Evolutionary conservation across 176 grass and related monocot species (phyloP).

Genomic region (Raddia guianensis): DNA sequence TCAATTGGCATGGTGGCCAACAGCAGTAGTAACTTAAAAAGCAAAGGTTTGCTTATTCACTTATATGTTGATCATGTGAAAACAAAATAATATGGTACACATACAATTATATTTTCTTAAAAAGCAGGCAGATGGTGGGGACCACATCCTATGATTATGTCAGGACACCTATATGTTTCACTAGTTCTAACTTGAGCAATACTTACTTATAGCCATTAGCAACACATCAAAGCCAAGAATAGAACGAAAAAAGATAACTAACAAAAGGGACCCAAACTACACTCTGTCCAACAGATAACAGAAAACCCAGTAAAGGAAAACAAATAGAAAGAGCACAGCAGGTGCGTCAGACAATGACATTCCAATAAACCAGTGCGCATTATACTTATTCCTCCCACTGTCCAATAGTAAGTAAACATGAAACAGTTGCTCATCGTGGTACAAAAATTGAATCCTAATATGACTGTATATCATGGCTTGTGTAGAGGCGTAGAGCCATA

Average conservation of each 20-base stretch:
- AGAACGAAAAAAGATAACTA: background rate
- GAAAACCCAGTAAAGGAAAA: background rate
- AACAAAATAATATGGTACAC: background rate
- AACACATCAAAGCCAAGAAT: background rate
- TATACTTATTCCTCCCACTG: background rate
- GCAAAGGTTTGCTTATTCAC: slow-evolving; percentile 7
- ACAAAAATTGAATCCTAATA: slow-evolving; percentile 10
- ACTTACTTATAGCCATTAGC: background rate
- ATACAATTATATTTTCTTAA: background rate
- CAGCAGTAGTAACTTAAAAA: slow-evolving; percentile 36
- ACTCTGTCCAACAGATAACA: background rate
- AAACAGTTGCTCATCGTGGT: background rate
- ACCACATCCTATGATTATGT: slow-evolving; percentile 39
- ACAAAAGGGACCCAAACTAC: background rate
- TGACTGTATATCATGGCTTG: background rate
- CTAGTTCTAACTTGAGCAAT: background rate
- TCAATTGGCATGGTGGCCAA: slow-evolving; percentile 6
- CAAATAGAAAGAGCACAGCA: background rate
- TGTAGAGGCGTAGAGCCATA: background rate
- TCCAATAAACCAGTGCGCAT: background rate
- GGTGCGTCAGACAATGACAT: background rate
- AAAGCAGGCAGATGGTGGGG: slow-evolving; percentile 13
- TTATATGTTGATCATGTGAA: background rate
- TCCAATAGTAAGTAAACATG: background rate
- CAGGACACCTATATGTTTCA: background rate